Conservation (phyloP, 257 asterid genomes). For the Fraxinus anomala region DNA sequence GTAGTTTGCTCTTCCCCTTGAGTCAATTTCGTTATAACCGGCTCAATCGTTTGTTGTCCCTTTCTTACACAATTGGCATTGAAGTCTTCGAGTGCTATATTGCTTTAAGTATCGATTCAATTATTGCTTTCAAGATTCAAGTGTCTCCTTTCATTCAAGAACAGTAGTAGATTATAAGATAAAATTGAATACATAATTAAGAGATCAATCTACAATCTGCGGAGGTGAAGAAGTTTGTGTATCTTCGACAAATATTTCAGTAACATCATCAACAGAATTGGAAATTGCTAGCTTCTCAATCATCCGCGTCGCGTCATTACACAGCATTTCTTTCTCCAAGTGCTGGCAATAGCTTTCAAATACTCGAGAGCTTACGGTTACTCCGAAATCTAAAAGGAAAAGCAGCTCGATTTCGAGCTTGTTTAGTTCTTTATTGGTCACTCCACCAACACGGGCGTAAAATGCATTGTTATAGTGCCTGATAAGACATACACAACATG, state of each 20-base stretch:
- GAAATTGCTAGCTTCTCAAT: slow-evolving; percentile 32
- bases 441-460: slow-evolving; percentile 91
- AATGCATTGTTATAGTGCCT: slow-evolving; percentile 88
- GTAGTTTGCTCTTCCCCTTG: too few species aligned
- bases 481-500: not conserved
- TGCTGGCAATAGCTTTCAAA: slow-evolving; percentile 85
- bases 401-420: slow-evolving; percentile 74
- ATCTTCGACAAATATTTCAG: slow-evolving; percentile 59
- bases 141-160: too few species aligned
- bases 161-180: not conserved
- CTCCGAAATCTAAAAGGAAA: slow-evolving; percentile 68
- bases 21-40: too few species aligned
- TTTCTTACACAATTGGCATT: too few species aligned
- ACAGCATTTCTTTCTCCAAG: slow-evolving; percentile 71
- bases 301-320: slow-evolving; percentile 27
- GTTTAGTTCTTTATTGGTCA: slow-evolving; percentile 66
- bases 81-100: too few species aligned
- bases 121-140: too few species aligned
- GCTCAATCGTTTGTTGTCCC: too few species aligned
- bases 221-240: slow-evolving; percentile 52
- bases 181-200: not conserved
- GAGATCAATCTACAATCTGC: slow-evolving; percentile 16
- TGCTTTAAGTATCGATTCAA: too few species aligned
- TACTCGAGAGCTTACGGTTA: slow-evolving; percentile 60
- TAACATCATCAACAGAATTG: slow-evolving; percentile 45